Base-by-base conservation (phyloP, 2,329 filamentous ascomycete species). In the Anthostomella pinea region DNA sequence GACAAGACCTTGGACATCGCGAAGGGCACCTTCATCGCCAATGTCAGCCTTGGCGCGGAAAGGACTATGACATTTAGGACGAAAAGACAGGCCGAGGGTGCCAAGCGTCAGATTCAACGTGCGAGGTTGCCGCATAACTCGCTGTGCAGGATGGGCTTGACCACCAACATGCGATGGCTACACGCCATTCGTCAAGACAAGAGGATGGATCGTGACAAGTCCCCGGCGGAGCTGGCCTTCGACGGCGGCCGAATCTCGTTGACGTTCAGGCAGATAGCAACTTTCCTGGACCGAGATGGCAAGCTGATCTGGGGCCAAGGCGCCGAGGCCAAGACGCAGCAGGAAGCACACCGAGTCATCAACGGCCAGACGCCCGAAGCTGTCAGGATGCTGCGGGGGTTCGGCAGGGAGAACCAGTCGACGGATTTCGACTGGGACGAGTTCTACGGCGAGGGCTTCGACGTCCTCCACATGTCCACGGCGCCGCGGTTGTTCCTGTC, bases 1-100 rank as follows among this genome's bases (percentile, higher is more conserved):
- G 93, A 98, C 60, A 98, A 98, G 66, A 95, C 91, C 0, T 70
- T 98, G 16, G 93, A 98, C 59, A 93, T 98, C 38, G 81, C 80
- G 9, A 79, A 76, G 17, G 81, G 74, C 4, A 93, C 86, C 16
- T 90, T 75, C 41, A 95, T 98, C 49, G 88, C 90, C 48, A 98
- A 97, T 56, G 80, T 95, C 32, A 95, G 88, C 48, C 75, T 97
- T n/a, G 93, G 93, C 1, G 90, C 91, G 1, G 83, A 94, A 64
- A 75, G 93, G 35, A 90, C 81, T 3, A 96, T 97, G 90, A 75
- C 86, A 0, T 77, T 98, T 22, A 41, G 23, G 29, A 46, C 34
- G 52, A 56, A 40, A 35, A 21, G 41, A 53, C 38, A 18, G 32
- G 23, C 38, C 8, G 41, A 49, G 7, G 52, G 52, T 2, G 38